Evolutionary conservation across 1,139 yeast genomes (phyloP), one percentile per base, ranked within the genome.

Genomic region (Candida tetrigidarum): DNA sequence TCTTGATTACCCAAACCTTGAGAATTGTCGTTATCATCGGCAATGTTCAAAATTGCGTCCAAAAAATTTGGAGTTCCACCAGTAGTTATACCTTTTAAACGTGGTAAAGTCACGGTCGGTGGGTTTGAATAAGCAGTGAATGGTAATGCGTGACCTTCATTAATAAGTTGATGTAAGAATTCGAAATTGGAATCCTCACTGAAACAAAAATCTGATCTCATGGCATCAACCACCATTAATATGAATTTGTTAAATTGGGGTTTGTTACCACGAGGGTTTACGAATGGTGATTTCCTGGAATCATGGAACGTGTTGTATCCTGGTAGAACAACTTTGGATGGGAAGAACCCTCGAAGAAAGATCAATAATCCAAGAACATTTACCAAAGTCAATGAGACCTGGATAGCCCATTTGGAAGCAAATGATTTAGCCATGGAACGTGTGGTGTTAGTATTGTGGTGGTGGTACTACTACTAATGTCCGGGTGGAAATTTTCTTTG

Each of bases 41-140:
- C 96, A 16, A 95, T 88, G 58, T 95, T 95, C 48, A 95, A 71
- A 29, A 93, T 89, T 0, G 98, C 98, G 58, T 87, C 96, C 39
- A 87, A 67, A 54, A 87, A 87, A 52, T 78, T 85, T 0, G 96
- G 93, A 0, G 92, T 81, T 0, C 92, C 84, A 0, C 96, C 96
- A 0, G 92, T 85, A 0, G 93, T 84, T 18, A 87, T 82, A 11
- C 93, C 93, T 59, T 86, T 87, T 36, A 87, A 66, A 50, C 95
- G 68, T 0, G 96, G 96, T 39, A 87, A 66, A 0, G 96, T 87
- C 7, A 87, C 96, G 0, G 95, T 87, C 4, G 95, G 96, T 0
- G 96, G 95, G 51, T 88, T 86, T 0, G 97, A 85, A 62, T 76
- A 87, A 0, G 97, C 97, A 0, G 99, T 93, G 62, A 81, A 91